Evolutionary conservation across 495 filamentous ascomycete species (phyloP).

Genomic region (Hyaloscypha variabilis): DNA sequence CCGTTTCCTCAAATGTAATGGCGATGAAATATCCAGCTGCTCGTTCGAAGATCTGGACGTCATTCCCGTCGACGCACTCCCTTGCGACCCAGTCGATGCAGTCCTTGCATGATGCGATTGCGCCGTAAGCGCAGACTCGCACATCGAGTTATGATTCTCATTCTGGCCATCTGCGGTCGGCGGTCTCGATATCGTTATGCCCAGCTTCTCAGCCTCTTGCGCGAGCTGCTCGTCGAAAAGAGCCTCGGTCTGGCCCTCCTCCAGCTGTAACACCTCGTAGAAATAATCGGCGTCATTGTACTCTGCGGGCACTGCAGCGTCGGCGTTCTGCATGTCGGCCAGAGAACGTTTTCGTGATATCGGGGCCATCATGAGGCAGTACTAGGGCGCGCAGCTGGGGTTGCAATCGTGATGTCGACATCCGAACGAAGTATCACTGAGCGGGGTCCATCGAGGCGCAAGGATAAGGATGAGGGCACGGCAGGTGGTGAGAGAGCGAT

Average conservation of each 20-base stretch:
- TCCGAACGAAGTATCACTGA: slow-evolving; percentile 15
- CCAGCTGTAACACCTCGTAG: slow-evolving; percentile 44
- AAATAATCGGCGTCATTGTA: slow-evolving; percentile 38
- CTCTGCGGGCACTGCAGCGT: slow-evolving; percentile 14
- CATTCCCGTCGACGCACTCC: slow-evolving; percentile 36
- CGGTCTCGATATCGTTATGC: slow-evolving; percentile 42
- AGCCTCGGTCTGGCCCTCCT: slow-evolving; percentile 40
- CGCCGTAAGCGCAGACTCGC: slow-evolving; percentile 40
- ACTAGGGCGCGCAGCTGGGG: slow-evolving; percentile 4
- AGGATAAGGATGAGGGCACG: background rate
- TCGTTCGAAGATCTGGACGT: slow-evolving; percentile 39
- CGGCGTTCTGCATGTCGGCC: slow-evolving; percentile 19
- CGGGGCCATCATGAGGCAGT: slow-evolving; percentile 22
- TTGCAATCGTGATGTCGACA: slow-evolving; percentile 18
- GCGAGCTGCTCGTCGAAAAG: slow-evolving; percentile 41
- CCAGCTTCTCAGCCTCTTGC: slow-evolving; percentile 42
- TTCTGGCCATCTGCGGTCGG: slow-evolving; percentile 28
- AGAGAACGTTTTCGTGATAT: slow-evolving; percentile 24
- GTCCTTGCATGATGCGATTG: slow-evolving; percentile 39
- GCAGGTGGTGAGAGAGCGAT: background rate
- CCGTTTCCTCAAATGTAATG: slow-evolving; percentile 33
- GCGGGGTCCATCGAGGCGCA: slow-evolving; percentile 9
- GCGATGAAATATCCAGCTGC: slow-evolving; percentile 5
- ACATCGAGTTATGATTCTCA: slow-evolving; percentile 30
- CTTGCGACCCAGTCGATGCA: slow-evolving; percentile 38